These are phyloP conservation scores for Lasiodiplodia gonubiensis DNA, from an alignment of 2,329 filamentous ascomycete genomes.

Conservation along the genomic window DNA sequence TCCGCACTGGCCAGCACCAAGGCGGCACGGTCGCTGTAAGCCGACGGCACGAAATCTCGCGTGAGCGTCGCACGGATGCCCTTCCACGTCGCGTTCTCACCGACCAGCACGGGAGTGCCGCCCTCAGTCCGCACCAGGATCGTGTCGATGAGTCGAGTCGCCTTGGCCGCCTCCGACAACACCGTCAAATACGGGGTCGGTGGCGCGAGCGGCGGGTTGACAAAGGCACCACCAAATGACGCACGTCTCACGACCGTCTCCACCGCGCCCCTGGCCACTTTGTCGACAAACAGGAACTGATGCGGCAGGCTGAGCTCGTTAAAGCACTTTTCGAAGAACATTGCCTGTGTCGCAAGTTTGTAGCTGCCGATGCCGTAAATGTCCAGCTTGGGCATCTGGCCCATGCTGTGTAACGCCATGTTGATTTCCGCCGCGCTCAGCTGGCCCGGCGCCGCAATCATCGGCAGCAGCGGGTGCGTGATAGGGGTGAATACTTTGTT, in stretches of 20 bases:
- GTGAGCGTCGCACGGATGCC: constrained; percentile 82
- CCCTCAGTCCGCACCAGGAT: constrained; percentile 67
- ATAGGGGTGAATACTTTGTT: constrained; percentile 89
- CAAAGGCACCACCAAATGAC: constrained; percentile 80
- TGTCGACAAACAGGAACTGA: constrained; percentile 75
- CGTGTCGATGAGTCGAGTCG: constrained; percentile 82
- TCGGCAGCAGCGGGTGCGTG: constrained; percentile 81
- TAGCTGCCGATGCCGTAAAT: constrained; percentile 81
- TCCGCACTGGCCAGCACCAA: constrained; percentile 75
- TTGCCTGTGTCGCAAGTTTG: constrained; percentile 67
- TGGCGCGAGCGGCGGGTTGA: constrained; percentile 72
- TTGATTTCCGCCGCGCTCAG: constrained; percentile 88
- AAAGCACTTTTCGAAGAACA: constrained; percentile 76
- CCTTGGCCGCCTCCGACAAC: constrained; percentile 75
- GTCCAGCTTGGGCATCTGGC: constrained; percentile 77
- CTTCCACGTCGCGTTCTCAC: constrained; percentile 86
- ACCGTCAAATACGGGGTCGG: constrained; percentile 65
- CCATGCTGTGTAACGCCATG: constrained; percentile 75
- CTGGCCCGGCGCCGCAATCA: constrained; percentile 85
- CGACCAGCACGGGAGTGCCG: constrained; percentile 43
- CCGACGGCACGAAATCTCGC: constrained; percentile 80
- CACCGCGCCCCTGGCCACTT: constrained; percentile 54
- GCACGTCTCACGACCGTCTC: constrained; percentile 74
- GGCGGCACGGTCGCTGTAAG: constrained; percentile 76
- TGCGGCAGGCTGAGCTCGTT: constrained; percentile 79